A percentile compares a stretch with the other conserved stretches of the same genome.
Evolutionary conservation across 805 yeast species (phyloP).

Genomic region (Pichia cephalocereana): DNA sequence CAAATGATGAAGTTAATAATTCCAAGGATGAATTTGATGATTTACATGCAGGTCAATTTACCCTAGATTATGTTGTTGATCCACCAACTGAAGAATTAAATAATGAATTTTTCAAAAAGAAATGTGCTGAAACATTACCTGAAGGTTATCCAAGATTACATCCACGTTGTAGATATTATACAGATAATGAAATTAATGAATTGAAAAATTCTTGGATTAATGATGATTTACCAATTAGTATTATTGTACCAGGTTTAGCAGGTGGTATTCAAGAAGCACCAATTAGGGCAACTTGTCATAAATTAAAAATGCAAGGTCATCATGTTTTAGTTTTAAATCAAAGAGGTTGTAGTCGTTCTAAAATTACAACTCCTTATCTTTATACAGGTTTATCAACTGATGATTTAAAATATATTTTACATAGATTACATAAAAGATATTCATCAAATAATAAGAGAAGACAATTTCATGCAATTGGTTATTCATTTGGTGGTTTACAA

Average conservation of each 20-base stretch:
- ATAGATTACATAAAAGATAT: slow-evolving; percentile 38
- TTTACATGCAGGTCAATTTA: slow-evolving; percentile 31
- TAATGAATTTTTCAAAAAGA: slow-evolving; percentile 22
- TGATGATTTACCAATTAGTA: slow-evolving; percentile 45
- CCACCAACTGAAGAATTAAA: slow-evolving; percentile 15
- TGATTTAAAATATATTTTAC: slow-evolving; percentile 54
- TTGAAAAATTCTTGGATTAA: slow-evolving; percentile 25
- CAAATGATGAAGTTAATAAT: slow-evolving; percentile 6
- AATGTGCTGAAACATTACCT: slow-evolving; percentile 32
- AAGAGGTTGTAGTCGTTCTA: slow-evolving; percentile 72
- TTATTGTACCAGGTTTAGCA: slow-evolving; percentile 64
- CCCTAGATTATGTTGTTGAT: slow-evolving; percentile 40
- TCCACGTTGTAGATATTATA: slow-evolving; percentile 57
- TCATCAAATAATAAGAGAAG: slow-evolving; percentile 34
- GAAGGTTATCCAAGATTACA: slow-evolving; percentile 53
- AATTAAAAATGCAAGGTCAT: slow-evolving; percentile 36
- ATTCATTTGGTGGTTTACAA: slow-evolving; percentile 65
- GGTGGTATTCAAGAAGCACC: slow-evolving; percentile 78
- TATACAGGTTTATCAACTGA: slow-evolving; percentile 63
- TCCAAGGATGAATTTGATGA: slow-evolving; percentile 9
- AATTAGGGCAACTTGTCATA: slow-evolving; percentile 44
- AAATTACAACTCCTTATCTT: slow-evolving; percentile 56
- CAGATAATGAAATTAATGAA: slow-evolving; percentile 33
- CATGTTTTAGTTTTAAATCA: slow-evolving; percentile 53
- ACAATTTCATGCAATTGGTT: slow-evolving; percentile 57